Evolutionary conservation across 1,284 basidiomycete genomes (phyloP).

Genomic region (Puccinia sorghi): DNA sequence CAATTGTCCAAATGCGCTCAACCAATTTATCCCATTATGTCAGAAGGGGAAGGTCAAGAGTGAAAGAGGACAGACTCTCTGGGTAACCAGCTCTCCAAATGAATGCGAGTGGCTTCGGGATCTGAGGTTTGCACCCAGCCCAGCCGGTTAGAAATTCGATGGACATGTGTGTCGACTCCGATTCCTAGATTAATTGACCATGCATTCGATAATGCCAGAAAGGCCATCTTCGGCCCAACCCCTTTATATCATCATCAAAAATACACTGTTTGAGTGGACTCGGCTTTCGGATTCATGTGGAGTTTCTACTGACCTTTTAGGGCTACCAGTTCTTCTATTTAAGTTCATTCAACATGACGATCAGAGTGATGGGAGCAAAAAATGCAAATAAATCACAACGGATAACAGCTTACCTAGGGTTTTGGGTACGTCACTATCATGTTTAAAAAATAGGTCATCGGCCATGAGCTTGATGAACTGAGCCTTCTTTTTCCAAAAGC

Average conservation of each 20-base stretch:
- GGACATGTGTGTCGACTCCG: constrained; percentile 94
- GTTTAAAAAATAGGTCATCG: constrained; percentile 3
- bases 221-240: constrained; percentile 59
- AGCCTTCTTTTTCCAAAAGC: constrained; percentile 88
- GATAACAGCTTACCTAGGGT: constrained; percentile 62
- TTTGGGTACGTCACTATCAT: constrained; percentile 35
- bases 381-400: background rate
- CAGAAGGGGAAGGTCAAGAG: background rate
- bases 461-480: constrained; percentile 57
- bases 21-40: no score
- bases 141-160: constrained; percentile 86
- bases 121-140: constrained; percentile 88
- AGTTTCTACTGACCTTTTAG: constrained; percentile 25
- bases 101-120: constrained; percentile 83
- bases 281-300: background rate
- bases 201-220: constrained; percentile 70
- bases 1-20: no score
- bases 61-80: constrained; percentile 60
- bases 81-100: constrained; percentile 88
- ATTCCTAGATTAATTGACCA: constrained; percentile 90
- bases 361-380: background rate
- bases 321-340: constrained; percentile 33
- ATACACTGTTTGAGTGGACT: background rate
- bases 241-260: constrained; percentile 49
- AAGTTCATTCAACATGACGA: background rate